Conservation (phyloP, 768 basidiomycete genomes). For the Kwoniella newhampshirensis region DNA sequence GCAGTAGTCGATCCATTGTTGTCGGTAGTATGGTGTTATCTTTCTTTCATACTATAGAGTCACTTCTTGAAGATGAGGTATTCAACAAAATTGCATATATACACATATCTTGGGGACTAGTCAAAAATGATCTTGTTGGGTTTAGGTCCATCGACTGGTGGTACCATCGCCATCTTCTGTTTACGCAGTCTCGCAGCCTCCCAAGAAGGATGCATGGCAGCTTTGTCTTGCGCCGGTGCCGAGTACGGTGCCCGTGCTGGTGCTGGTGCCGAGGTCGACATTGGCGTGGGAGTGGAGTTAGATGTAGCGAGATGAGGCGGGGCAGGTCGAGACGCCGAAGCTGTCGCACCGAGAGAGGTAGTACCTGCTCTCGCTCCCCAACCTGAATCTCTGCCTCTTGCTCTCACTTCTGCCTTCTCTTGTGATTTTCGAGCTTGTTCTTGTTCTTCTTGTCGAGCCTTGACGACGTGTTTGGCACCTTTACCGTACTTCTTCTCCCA, state of each 20-base stretch:
- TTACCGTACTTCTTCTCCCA: slow-evolving; percentile 97
- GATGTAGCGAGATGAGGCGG: too few relatives aligned
- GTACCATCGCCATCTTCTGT: slow-evolving; percentile 52
- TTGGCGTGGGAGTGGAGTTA: background rate
- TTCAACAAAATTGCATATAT: too few relatives aligned
- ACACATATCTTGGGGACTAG: too few relatives aligned
- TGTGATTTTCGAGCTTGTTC: background rate
- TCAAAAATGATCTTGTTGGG: slow-evolving; percentile 77
- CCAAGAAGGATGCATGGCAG: slow-evolving; percentile 88
- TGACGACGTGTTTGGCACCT: slow-evolving; percentile 87
- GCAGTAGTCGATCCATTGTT: background rate
- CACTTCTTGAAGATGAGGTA: too few relatives aligned
- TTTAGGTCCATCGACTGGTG: slow-evolving; percentile 63
- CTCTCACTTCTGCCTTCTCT: slow-evolving; percentile 18
- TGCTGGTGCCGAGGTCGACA: slow-evolving; percentile 10
- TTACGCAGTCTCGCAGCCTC: slow-evolving; percentile 83
- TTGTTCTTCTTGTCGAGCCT: slow-evolving; percentile 53
- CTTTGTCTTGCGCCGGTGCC: slow-evolving; percentile 33
- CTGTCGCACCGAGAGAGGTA: background rate
- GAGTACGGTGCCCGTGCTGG: background rate
- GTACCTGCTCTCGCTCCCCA: slow-evolving; percentile 1
- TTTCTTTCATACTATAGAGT: background rate
- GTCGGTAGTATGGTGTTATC: background rate
- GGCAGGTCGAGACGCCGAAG: background rate
- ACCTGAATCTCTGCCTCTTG: slow-evolving; percentile 13